Evolutionary conservation across 768 basidiomycete genomes (phyloP), one percentile per base, ranked within the genome.

Genomic region (Lentinula edodes): DNA sequence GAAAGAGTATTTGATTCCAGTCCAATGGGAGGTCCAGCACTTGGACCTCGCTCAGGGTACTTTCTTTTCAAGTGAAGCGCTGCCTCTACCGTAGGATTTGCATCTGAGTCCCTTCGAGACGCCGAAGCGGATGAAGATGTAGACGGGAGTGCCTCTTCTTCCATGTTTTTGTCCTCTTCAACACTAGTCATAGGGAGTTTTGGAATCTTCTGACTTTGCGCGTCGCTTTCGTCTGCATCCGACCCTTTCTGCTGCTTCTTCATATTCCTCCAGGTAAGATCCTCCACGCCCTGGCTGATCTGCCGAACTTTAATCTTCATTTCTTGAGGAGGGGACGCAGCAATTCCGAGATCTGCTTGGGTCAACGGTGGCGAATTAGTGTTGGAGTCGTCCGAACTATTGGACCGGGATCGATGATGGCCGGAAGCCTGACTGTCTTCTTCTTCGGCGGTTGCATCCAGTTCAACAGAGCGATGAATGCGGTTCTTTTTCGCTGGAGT

Each of bases 401-500:
- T 64, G 53, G 55, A 56, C 18, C 15, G 38, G 23, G 55, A 56
- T 56, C 55, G 55, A 58, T 60, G 18, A 52, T 63, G 55, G 15
- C 10, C 13, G 8, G 55, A 56, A 45, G 20, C 55, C 10, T 50
- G 68, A 12, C 65, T 70, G 66, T 86, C 84, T 48, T 84, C 82
- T 71, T 90, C 88, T 63, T 89, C 87, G 60, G 80, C 80, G 0
- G 88, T 85, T 55, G 84, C 71, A 66, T 83, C 87, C 55, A 91
- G 75, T 13, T 56, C 55, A 13, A 39, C 55, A 34, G 55, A 56
- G 15, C 41, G 55, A 12, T 79, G 76, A 32, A 82, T 76, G 55
- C 88, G 78, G 67, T 91, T 90, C 79, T 89, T 91, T 80, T 92
- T 91, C 42, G 88, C 83, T 1, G 88, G 89, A 3, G 84, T 83